These are phyloP conservation scores for Zychaea mexicana DNA, from an alignment of 371 early-diverging fungal genomes.

Conservation along the genomic window DNA sequence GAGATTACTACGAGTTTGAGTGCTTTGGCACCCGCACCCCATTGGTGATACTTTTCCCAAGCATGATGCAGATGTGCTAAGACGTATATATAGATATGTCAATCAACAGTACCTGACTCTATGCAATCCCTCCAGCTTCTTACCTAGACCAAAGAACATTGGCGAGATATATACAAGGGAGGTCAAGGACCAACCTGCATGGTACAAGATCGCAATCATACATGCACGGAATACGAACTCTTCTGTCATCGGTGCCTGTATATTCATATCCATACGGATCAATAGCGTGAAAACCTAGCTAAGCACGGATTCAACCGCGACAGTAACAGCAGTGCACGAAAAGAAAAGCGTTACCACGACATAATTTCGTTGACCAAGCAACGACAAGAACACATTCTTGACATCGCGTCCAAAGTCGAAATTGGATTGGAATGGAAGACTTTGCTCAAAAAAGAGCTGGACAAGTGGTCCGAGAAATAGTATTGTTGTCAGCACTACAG, in stretches of 20 bases:
- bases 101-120: not conserved
- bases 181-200: constrained; percentile 34
- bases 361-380: constrained; percentile 46
- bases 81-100: not conserved
- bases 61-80: constrained; percentile 66
- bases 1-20: constrained; percentile 33
- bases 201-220: constrained; percentile 53
- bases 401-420: constrained; percentile 31
- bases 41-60: constrained; percentile 47
- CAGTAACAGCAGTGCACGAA: too few relatives aligned
- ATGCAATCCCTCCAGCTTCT: not conserved
- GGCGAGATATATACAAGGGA: constrained; percentile 57
- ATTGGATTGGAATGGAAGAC: constrained; percentile 36
- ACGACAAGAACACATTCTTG: constrained; percentile 10
- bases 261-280: too few relatives aligned
- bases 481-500: constrained; percentile 29
- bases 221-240: constrained; percentile 71
- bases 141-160: constrained; percentile 70
- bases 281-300: too few relatives aligned
- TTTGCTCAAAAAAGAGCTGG: constrained; percentile 34
- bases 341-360: constrained; percentile 32
- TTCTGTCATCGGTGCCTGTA: constrained; percentile 67
- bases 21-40: constrained; percentile 35
- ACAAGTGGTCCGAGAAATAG: constrained; percentile 60
- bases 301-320: not conserved